phyloP scores from a whole-genome alignment of 2,329 filamentous ascomycete species.

The Fusarium sp. region DNA sequence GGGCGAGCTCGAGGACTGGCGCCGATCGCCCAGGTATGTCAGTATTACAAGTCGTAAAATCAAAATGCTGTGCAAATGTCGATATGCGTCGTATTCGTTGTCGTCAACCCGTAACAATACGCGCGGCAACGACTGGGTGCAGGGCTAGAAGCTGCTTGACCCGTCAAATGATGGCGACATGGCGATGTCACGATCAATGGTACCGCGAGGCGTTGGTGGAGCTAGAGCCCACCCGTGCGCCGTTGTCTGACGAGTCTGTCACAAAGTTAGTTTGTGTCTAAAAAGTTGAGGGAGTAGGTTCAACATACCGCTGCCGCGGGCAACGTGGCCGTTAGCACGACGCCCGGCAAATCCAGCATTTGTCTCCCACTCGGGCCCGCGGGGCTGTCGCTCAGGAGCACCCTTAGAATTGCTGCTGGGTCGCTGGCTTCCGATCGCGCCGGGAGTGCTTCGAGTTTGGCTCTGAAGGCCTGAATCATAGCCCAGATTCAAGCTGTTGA shows the following conservation, averaged over 20 bases:
- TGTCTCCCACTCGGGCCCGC: slow-evolving; percentile 75
- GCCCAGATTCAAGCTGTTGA: slow-evolving; percentile 68
- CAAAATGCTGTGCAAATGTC: slow-evolving; percentile 51
- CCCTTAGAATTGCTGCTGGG: slow-evolving; percentile 61
- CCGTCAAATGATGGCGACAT: slow-evolving; percentile 1
- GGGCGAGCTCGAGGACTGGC: slow-evolving; percentile 38
- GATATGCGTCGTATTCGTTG: slow-evolving; percentile 48
- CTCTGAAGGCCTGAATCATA: slow-evolving; percentile 62
- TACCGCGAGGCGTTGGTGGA: slow-evolving; percentile 56
- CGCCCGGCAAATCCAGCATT: slow-evolving; percentile 68
- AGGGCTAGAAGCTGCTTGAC: slow-evolving; percentile 25
- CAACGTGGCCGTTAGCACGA: slow-evolving; percentile 73
- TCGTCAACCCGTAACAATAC: slow-evolving; percentile 44
- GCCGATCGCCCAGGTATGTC: slow-evolving; percentile 45
- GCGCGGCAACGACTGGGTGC: slow-evolving; percentile 25
- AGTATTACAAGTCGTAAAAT: slow-evolving; percentile 59
- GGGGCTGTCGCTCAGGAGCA: slow-evolving; percentile 74
- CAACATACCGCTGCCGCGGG: slow-evolving; percentile 72
- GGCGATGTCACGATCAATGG: slow-evolving; percentile 48
- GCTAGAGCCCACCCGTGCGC: slow-evolving; percentile 56
- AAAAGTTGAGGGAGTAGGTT: not conserved
- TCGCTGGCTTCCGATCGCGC: slow-evolving; percentile 77
- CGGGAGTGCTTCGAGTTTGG: slow-evolving; percentile 65
- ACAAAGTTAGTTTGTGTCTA: slow-evolving; percentile 28
- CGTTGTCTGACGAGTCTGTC: slow-evolving; percentile 62